Conservation (phyloP, 148 eudicot species). For the Pouteria glomerata region DNA sequence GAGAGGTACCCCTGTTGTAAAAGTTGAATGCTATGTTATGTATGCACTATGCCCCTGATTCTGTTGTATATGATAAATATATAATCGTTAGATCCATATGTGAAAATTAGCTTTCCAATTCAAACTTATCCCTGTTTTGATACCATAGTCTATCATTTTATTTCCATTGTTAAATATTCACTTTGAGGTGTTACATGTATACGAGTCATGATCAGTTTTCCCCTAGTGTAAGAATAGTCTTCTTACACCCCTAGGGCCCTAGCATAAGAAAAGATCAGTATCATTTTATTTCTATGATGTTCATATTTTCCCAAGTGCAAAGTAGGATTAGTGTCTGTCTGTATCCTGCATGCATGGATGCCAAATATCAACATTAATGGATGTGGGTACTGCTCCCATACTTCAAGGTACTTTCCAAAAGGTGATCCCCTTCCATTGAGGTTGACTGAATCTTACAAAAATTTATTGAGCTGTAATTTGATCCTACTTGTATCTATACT, state of each 20-base stretch:
- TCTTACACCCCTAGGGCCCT: too few relatives aligned
- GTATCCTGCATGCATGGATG: not conserved
- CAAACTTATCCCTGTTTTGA: not conserved
- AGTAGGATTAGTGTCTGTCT: constrained; percentile 1
- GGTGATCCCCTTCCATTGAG: not conserved
- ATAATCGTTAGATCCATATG: not conserved
- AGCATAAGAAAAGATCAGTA: too few relatives aligned
- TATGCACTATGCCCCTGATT: too few relatives aligned
- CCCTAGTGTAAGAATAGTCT: not conserved
- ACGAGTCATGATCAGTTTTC: not conserved
- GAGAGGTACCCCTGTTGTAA: too few relatives aligned
- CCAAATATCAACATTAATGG: not conserved
- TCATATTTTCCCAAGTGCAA: not conserved
- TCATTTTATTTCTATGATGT: too few relatives aligned
- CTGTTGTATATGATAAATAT: too few relatives aligned
- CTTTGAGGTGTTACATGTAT: not conserved
- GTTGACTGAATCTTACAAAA: not conserved
- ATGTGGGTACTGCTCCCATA: not conserved
- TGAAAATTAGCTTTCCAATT: not conserved
- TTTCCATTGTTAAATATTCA: not conserved
- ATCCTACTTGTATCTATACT: too few relatives aligned
- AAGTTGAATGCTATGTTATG: too few relatives aligned
- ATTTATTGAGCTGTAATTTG: not conserved
- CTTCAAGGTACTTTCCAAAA: not conserved
- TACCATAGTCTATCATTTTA: not conserved